Evolutionary conservation across 345 rosid genomes (phyloP).

Genomic region (Erysimum cheiranthoides): DNA sequence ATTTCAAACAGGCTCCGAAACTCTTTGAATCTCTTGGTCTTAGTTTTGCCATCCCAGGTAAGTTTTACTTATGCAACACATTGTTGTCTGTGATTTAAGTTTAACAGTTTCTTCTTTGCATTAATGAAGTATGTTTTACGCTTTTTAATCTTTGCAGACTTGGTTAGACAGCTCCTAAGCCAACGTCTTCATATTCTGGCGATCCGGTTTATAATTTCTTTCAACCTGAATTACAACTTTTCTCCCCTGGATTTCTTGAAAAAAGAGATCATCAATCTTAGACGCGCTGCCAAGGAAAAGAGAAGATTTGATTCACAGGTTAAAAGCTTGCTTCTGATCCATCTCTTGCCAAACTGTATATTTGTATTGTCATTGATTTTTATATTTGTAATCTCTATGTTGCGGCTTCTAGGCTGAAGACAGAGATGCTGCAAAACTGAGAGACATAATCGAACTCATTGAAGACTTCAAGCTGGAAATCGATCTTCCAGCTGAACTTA

Average conservation of each 20-base stretch:
- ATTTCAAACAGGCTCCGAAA: constrained; percentile 40
- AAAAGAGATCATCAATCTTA: constrained; percentile 29
- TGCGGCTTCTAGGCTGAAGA: constrained; percentile 36
- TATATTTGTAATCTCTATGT: constrained; percentile 10
- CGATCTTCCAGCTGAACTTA: constrained; percentile 39
- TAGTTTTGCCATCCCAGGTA: constrained; percentile 18
- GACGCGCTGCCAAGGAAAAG: constrained; percentile 23
- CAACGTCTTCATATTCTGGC: constrained; percentile 12
- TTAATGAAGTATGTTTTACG: constrained; percentile 6
- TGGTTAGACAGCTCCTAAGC: constrained; percentile 16
- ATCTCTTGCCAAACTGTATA: constrained; percentile 15
- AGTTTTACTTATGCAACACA: constrained; percentile 19
- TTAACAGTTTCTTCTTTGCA: not conserved
- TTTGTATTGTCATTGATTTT: constrained; percentile 10
- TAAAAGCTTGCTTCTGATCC: constrained; percentile 7
- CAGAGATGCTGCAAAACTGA: constrained; percentile 35
- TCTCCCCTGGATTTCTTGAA: constrained; percentile 26
- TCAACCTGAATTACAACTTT: constrained; percentile 22
- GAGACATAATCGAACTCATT: constrained; percentile 37
- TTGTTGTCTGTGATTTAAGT: not conserved
- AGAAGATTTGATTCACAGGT: constrained; percentile 33
- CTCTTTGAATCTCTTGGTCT: constrained; percentile 41
- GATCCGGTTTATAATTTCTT: constrained; percentile 27
- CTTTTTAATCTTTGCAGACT: constrained; percentile 22
- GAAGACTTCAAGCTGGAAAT: constrained; percentile 39